These are phyloP conservation scores for Ailanthus altissimus DNA, from an alignment of 345 rosid genomes.

Conservation along the genomic window DNA sequence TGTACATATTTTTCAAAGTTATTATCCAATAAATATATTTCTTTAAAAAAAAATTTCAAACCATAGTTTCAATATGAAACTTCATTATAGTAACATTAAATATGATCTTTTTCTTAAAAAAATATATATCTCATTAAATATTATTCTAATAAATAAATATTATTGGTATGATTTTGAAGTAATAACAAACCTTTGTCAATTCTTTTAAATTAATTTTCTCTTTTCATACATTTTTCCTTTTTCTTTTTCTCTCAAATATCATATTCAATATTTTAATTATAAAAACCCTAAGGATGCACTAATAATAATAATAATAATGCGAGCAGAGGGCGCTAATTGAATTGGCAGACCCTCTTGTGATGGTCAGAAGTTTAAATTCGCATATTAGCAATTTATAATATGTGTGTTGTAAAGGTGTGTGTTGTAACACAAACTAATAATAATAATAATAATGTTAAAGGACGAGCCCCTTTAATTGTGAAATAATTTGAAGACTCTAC, in stretches of 20 bases:
- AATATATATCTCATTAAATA: not conserved
- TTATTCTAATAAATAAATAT: not conserved
- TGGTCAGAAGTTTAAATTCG: too few species aligned
- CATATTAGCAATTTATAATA: too few species aligned
- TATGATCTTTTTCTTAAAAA: not conserved
- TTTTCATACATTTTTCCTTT: not conserved
- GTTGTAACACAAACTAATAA: too few species aligned
- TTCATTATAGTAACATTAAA: not conserved
- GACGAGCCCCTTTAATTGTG: not conserved
- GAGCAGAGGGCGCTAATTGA: too few species aligned
- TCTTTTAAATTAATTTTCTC: not conserved
- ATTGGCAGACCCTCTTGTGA: too few species aligned
- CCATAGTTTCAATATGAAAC: not conserved
- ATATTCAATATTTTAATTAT: not conserved
- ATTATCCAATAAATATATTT: too few species aligned
- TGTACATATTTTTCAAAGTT: too few species aligned
- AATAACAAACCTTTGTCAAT: not conserved
- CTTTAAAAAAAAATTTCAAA: not conserved
- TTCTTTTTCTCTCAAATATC: not conserved
- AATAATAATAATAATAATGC: not conserved
- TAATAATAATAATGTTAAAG: not conserved
- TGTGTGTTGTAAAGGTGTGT: too few species aligned
- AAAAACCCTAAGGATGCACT: not conserved
- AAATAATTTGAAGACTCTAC: not conserved
- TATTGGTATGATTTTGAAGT: conserved; percentile 15